Base-by-base conservation (phyloP, 179 eudicot genomes). In the Gypsophila paniculata region DNA sequence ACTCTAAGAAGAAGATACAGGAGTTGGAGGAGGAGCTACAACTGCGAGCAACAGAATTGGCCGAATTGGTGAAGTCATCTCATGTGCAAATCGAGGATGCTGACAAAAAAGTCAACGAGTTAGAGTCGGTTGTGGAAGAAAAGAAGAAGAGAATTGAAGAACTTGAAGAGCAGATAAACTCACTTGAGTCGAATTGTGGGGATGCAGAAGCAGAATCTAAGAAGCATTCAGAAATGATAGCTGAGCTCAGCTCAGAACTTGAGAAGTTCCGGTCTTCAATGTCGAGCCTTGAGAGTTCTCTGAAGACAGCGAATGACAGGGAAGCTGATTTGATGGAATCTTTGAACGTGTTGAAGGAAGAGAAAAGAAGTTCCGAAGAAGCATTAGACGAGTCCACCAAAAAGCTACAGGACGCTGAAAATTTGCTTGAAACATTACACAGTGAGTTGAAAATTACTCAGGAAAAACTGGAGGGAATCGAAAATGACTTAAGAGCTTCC, bases 1-100 rank as follows among this genome's bases (percentile, higher is more conserved):
- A 78, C 82, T 90, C 98, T 8, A 88, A 83, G 76, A 94, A 87
- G 85, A 92, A 75, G 75, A 79, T 86, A 75, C 74, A 75, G 61
- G 91, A 85, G 73, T 83, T 93, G 64, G 91, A 95, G 77, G 82
- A 82, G 66, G 85, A 84, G 66, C 73, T 95, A 48, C 80, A 82
- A 49, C 71, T 77, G 64, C 90, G 85, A 65, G 84, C 93, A 54
- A 81, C 83, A 67, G 90, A 85, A 70, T 72, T 87, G 83, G 95
- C 90, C 74, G 82, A 81, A 74, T 85, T 84, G 84, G 76, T 87
- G 81, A 81, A 80, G 69, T 76, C 82, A 65, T 82, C 87, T 48
- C 71, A 76, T 52, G 77, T 70, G 38, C 77, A 76, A 57, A 69
- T 72, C 19, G 83, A 72, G 80, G 80, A 80, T 67, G 87, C 91